Evolutionary conservation across 2,329 filamentous ascomycete species (phyloP).

Genomic region (Hypoxylon sp.): DNA sequence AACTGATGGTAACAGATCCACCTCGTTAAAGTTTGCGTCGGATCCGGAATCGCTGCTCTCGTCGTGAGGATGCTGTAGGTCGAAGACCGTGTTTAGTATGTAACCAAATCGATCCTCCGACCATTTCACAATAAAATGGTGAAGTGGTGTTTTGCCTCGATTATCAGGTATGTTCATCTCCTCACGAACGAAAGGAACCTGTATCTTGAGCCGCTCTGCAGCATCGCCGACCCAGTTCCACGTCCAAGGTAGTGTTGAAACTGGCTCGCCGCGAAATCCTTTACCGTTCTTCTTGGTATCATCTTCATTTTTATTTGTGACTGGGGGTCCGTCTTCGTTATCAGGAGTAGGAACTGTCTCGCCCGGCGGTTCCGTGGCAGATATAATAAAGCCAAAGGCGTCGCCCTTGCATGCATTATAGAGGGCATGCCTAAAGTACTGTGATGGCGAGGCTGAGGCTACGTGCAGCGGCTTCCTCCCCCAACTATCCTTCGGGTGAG

Average conservation of each 20-base stretch:
- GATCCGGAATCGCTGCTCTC: background rate
- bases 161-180: conserved; percentile 10
- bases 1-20: conserved; percentile 8
- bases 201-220: conserved; percentile 7
- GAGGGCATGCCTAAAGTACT: conserved; percentile 4
- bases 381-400: background rate
- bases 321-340: background rate
- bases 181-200: conserved; percentile 12
- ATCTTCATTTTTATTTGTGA: background rate
- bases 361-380: background rate
- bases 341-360: background rate
- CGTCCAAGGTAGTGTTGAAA: conserved; percentile 12
- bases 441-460: conserved; percentile 9
- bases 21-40: background rate
- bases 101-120: conserved; percentile 7
- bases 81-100: conserved; percentile 1
- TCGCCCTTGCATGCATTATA: conserved; percentile 1
- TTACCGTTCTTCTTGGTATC: conserved; percentile 1
- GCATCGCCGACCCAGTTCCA: conserved; percentile 6
- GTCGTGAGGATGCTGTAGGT: conserved; percentile 3
- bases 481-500: conserved; percentile 11
- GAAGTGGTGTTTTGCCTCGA: conserved; percentile 19
- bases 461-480: conserved; percentile 19
- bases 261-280: background rate
- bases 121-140: conserved; percentile 21